A percentile compares a stretch with the other conserved stretches of the same genome.
phyloP scores from a whole-genome alignment of 345 rosid species.

The Pistacia integerrima region DNA sequence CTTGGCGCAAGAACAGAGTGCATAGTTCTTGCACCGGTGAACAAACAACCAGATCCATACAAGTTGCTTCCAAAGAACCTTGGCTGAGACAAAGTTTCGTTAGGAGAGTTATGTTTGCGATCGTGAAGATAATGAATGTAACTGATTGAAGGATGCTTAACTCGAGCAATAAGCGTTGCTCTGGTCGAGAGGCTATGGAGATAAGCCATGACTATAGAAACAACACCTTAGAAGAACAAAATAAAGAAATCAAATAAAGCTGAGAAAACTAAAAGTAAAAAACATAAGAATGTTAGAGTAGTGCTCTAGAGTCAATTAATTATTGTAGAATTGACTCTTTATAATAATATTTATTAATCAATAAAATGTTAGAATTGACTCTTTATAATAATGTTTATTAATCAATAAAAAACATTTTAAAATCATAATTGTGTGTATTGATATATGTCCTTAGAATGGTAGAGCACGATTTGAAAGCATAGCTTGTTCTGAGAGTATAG shows the following conservation, averaged over 20 bases:
- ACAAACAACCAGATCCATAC: conserved; percentile 9
- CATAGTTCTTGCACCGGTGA: conserved; percentile 7
- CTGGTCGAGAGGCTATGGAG: conserved; percentile 36
- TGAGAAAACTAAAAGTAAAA: too few species aligned
- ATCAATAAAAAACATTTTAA: too few species aligned
- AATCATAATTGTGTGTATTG: too few species aligned
- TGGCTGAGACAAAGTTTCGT: conserved; percentile 16
- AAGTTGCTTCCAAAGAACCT: conserved; percentile 29
- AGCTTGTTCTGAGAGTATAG: too few species aligned
- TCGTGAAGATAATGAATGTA: conserved; percentile 33
- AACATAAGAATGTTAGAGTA: too few species aligned
- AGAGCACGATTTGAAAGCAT: too few species aligned
- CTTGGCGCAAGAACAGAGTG: conserved; percentile 20
- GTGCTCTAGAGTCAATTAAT: too few species aligned
- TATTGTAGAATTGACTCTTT: too few species aligned
- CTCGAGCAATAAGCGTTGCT: conserved; percentile 30
- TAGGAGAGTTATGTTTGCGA: conserved; percentile 4
- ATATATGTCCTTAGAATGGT: too few species aligned
- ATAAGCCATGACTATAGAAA: conserved; percentile 34
- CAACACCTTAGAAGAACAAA: background rate
- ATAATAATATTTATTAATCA: too few species aligned
- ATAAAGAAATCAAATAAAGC: background rate
- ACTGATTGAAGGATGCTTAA: conserved; percentile 24
- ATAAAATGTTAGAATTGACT: too few species aligned
- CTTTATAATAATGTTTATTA: too few species aligned